A percentile compares a stretch with the other conserved stretches of the same genome.
Conservation (phyloP, 257 asterid species). For the Scutellaria minor region DNA sequence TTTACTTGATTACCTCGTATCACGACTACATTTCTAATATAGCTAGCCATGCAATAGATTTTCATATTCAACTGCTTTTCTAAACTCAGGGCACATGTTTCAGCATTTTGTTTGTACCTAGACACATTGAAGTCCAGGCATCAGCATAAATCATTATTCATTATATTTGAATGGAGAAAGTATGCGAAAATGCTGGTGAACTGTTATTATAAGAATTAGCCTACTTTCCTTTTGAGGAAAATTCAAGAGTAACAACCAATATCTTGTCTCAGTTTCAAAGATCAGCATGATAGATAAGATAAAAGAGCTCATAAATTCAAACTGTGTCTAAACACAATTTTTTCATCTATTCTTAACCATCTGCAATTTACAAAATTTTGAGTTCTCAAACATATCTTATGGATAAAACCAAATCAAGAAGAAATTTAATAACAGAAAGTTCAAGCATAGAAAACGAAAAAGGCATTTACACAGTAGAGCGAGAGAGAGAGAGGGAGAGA, state of each 20-base stretch:
- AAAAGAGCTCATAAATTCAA: neutral
- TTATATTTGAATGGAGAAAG: constrained; percentile 14
- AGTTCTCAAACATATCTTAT: constrained; percentile 22
- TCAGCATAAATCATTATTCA: constrained; percentile 31
- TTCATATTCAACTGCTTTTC: constrained; percentile 78
- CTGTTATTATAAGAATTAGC: neutral
- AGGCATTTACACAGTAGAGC: neutral
- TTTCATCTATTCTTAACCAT: neutral
- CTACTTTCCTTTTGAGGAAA: neutral
- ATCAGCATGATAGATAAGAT: constrained; percentile 12
- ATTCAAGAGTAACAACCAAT: constrained; percentile 17
- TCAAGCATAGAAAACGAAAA: constrained; percentile 20
- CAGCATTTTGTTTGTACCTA: constrained; percentile 80
- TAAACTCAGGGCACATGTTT: constrained; percentile 60
- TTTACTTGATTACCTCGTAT: no score
- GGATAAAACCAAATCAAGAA: constrained; percentile 13
- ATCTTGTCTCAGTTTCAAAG: constrained; percentile 2
- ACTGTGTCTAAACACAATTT: constrained; percentile 1
- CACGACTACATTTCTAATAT: no score
- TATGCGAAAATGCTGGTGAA: neutral
- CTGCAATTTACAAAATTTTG: neutral
- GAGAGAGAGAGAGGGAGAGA: constrained; percentile 28
- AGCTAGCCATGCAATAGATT: no score
- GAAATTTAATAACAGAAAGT: constrained; percentile 1
- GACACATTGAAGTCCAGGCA: constrained; percentile 30